phyloP scores from a whole-genome alignment of 768 basidiomycete genomes.

The Boletus barrowsii region DNA sequence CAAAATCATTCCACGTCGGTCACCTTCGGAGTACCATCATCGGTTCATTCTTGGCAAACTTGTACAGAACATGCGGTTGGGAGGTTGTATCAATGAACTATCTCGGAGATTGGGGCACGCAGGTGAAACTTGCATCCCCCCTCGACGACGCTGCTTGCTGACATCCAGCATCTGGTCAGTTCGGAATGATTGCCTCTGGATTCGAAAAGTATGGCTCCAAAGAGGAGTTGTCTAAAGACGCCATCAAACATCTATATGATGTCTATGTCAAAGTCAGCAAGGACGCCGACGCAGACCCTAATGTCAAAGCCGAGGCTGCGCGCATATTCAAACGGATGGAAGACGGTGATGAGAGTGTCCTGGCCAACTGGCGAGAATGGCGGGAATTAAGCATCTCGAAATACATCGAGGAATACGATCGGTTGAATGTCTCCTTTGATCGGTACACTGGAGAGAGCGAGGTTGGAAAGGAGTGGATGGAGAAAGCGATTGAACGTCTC shows the following conservation, averaged over 20 bases:
- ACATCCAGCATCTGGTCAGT: slow-evolving; percentile 38
- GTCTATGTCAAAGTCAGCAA: slow-evolving; percentile 94
- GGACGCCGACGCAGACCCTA: slow-evolving; percentile 72
- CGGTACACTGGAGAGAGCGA: slow-evolving; percentile 88
- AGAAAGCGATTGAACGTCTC: slow-evolving; percentile 64
- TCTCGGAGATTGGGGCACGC: slow-evolving; percentile 97
- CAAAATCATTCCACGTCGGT: slow-evolving; percentile 97
- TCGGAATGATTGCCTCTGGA: slow-evolving; percentile 86
- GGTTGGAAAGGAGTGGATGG: slow-evolving; percentile 71
- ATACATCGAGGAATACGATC: slow-evolving; percentile 83
- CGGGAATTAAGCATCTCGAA: slow-evolving; percentile 86
- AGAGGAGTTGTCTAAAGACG: slow-evolving; percentile 76
- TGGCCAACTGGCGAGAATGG: slow-evolving; percentile 92
- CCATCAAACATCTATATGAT: slow-evolving; percentile 93
- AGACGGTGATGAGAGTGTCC: slow-evolving; percentile 80
- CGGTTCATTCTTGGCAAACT: slow-evolving; percentile 87
- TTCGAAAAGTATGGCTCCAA: slow-evolving; percentile 90
- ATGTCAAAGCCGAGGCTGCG: slow-evolving; percentile 73
- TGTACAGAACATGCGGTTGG: slow-evolving; percentile 93
- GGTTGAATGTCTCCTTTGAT: slow-evolving; percentile 89
- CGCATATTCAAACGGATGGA: slow-evolving; percentile 94
- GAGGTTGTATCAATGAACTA: slow-evolving; percentile 91
- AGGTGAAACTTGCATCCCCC: slow-evolving; percentile 49
- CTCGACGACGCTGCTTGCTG: neutral
- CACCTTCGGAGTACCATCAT: slow-evolving; percentile 98